These are phyloP conservation scores for Ilex paraguariensis DNA, from an alignment of 305 asterid genomes.

Conservation along the genomic window DNA sequence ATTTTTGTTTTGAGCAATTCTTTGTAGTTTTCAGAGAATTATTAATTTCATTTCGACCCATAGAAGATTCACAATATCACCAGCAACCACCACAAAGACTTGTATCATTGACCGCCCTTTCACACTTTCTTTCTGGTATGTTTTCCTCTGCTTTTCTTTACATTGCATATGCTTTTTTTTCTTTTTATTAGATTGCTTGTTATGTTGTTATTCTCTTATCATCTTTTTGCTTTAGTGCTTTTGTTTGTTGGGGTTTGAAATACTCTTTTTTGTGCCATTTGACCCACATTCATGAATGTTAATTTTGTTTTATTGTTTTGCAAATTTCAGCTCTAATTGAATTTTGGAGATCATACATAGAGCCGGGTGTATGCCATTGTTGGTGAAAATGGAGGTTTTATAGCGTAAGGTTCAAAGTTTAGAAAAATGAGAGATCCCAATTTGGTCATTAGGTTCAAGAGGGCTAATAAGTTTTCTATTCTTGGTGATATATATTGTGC, in stretches of 20 bases:
- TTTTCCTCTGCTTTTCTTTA: conserved; percentile 22
- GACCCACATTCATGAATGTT: conserved; percentile 12
- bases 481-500: conserved; percentile 9
- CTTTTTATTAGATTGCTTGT: conserved; percentile 40
- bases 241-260: conserved; percentile 14
- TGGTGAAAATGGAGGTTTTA: conserved; percentile 30
- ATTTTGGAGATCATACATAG: conserved; percentile 26
- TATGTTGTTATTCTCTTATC: conserved; percentile 33
- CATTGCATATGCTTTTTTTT: conserved; percentile 23
- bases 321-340: conserved; percentile 24
- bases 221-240: conserved; percentile 4
- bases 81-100: background rate
- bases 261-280: conserved; percentile 22
- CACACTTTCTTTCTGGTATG: conserved; percentile 33
- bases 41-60: conserved; percentile 1
- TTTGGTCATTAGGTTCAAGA: conserved; percentile 27
- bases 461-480: conserved; percentile 28
- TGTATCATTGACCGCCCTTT: conserved; percentile 21
- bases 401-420: conserved; percentile 24
- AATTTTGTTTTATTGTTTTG: conserved; percentile 14
- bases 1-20: conserved; percentile 5
- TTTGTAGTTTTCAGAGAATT: conserved; percentile 4
- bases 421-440: conserved; percentile 61
- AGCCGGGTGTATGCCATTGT: conserved; percentile 28
- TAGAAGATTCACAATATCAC: background rate